Evolutionary conservation across 2,329 filamentous ascomycete genomes (phyloP), one percentile per base, ranked within the genome.

Genomic region (Elsinoe ampelina): DNA sequence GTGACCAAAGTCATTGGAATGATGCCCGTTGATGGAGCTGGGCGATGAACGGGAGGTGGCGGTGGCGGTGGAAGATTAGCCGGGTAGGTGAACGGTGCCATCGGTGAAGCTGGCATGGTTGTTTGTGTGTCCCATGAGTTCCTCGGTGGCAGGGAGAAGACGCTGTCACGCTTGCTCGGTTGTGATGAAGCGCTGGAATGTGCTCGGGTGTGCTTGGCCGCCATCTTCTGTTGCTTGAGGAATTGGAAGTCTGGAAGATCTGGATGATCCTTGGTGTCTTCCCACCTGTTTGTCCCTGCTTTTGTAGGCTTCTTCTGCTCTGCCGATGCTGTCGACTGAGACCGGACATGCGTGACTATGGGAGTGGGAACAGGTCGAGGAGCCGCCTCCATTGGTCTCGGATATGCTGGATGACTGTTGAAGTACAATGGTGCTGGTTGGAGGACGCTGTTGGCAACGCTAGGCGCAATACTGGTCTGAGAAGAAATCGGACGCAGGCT

Each of bases 181-280:
- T 52, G 48, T 8, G 48, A 52, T 3, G 48, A 52, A 4, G 32
- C 35, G 19, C 38, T 52, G 26, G 48, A 52, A 34, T 52, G 48
- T 38, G 48, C 34, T 15, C 48, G 32, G 34, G 12, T 20, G 20
- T 52, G 48, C 41, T 56, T 56, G n/a, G 41, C 19, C 17, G 54
- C 22, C 38, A 19, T 22, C 26, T 56, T 47, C 38, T 38, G 32
- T 39, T 56, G 47, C 54, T 38, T 45, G 11, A 42, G 15, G 38
- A 42, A 56, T 13, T 42, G 38, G 12, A 56, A 47, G 22, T 56
- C 41, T 48, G 54, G 54, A 10, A 56, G 38, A 38, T 56, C 54
- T 5, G 54, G 54, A 13, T 52, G 48, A n/a, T 52, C 48, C 32
- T 52, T 52, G 15, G 48, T 52, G 38, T 52, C 48, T 17, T 52